These are phyloP conservation scores for Magnusiomyces sp. DNA, from an alignment of 1,139 yeast species.

Conservation along the genomic window DNA sequence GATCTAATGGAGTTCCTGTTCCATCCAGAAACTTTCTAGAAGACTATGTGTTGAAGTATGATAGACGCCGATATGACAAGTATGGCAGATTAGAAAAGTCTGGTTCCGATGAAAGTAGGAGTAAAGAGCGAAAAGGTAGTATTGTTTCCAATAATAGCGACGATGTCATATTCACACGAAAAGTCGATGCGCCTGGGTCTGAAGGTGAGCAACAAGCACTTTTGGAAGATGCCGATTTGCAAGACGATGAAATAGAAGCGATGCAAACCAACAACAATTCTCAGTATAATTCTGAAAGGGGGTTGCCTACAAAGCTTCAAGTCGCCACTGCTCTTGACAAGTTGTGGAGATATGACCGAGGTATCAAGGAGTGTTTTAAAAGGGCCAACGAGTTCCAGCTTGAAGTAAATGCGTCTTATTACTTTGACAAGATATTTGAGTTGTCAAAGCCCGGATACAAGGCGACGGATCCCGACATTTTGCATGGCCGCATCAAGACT, in stretches of 20 bases:
- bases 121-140: neutral
- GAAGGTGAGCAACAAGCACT: neutral
- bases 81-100: neutral
- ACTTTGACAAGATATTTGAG: conserved; percentile 57
- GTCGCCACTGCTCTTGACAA: conserved; percentile 60
- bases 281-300: neutral
- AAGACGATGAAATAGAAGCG: neutral
- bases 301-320: conserved; percentile 28
- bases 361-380: conserved; percentile 52
- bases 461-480: conserved; percentile 74
- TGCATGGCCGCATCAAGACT: conserved; percentile 87
- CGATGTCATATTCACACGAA: neutral
- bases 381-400: conserved; percentile 73
- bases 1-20: neutral
- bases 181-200: neutral
- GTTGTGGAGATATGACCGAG: conserved; percentile 63
- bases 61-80: conserved; percentile 6
- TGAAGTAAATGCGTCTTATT: conserved; percentile 72
- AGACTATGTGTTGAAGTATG: conserved; percentile 14
- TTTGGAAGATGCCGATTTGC: conserved; percentile 1
- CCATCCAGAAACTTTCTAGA: conserved; percentile 8
- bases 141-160: neutral
- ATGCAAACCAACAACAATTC: neutral
- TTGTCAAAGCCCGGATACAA: conserved; percentile 58
- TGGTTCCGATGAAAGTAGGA: no score